Base-by-base conservation (phyloP, 805 yeast genomes). In the Candida pseudoglaebosa region DNA sequence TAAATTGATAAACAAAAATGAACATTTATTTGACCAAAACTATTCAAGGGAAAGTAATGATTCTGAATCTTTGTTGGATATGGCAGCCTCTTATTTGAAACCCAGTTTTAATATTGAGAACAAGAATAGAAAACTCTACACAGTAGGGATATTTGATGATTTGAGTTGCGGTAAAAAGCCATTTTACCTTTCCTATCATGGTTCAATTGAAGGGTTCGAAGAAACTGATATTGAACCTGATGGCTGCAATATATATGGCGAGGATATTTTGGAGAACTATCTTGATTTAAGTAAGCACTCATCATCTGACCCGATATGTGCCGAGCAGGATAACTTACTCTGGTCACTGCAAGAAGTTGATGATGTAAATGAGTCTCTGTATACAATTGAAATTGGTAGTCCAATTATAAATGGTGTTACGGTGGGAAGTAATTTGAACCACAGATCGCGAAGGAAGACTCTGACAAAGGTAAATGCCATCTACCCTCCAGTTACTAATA, bases 181-280 rank as follows among this genome's bases (percentile, higher is more conserved):
- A n/a, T 33, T 33, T 22, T 22, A 33, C 39, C 30, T 45, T 7
- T 58, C 62, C n/a, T 55, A 48, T 34, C 65, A 61, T 44, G 38
- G 53, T 9, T 58, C 65, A 2, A 53, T 60, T 10, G 56, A 55
- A 31, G 54, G 57, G 10, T 13, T 37, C 9, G 24, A n/a, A 5
- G 12, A 13, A 4, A 24, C 41, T 5, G 37, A 48, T 8, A 32
- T 31, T 19, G 37, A 26, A 18, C 24, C 32, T 24, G 42, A 24
- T 32, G 47, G 34, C 12, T 36, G 32, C n/a, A 47, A 44, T 18
- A 28, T 21, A 14, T 47, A 45, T 22, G 57, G 45, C n/a, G 52
- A 59, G 15, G 90, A 59, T 38, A 52, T 59, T 4, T 47, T 62
- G 8, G 67, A 62, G 31, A 56, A 53, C 37, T 62, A 62, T 41